phyloP scores from a whole-genome alignment of 148 eudicot genomes.

The Cornus florida region DNA sequence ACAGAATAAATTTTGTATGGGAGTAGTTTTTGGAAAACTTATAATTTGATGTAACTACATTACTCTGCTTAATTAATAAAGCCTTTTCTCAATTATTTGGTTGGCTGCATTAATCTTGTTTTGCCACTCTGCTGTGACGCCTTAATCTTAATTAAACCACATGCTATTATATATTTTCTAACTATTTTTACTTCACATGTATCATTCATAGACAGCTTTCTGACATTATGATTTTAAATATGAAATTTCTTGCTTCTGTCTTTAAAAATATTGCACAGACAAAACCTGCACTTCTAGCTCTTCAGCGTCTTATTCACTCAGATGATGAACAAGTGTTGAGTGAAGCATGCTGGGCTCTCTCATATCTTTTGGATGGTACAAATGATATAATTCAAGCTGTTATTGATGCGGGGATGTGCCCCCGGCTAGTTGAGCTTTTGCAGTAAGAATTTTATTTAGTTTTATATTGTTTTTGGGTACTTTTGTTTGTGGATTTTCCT shows the following conservation, averaged over 20 bases:
- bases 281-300: constrained; percentile 61
- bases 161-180: no score
- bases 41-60: neutral
- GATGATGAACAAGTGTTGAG: constrained; percentile 63
- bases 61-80: no score
- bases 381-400: constrained; percentile 74
- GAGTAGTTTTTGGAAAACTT: neutral
- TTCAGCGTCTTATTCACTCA: constrained; percentile 51
- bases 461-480: neutral
- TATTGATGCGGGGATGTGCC: constrained; percentile 60
- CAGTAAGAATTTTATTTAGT: constrained; percentile 36
- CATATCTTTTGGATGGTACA: constrained; percentile 73
- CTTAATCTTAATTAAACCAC: no score
- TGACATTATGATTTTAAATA: neutral
- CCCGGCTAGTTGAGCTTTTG: constrained; percentile 53
- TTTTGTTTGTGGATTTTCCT: no score
- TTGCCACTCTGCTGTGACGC: no score
- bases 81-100: no score
- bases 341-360: constrained; percentile 73
- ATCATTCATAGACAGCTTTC: no score
- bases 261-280: constrained; percentile 27
- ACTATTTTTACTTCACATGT: neutral
- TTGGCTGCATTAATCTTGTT: no score
- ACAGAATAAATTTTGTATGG: no score
- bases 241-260: neutral